Evolutionary conservation across 2,329 filamentous ascomycete species (phyloP), one percentile per base, ranked within the genome.

Genomic region (Diaporthe ilicicola): DNA sequence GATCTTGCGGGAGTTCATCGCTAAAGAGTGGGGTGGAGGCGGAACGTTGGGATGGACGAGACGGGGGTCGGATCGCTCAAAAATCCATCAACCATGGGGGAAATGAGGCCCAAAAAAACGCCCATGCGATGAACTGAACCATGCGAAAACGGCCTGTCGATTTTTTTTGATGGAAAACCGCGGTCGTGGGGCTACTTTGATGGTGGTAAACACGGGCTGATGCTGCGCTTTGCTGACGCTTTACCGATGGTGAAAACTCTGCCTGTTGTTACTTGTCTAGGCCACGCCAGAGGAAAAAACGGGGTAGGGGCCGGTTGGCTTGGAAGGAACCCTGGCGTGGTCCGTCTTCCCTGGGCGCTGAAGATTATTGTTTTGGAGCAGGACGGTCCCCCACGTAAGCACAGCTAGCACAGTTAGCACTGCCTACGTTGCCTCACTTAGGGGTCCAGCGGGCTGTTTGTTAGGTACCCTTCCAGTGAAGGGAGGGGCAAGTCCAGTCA

Each of bases 81-180:
- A 78, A 79, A 81, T 78, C 73, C 73, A 73, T 76, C 74, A 75
- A 79, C 80, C 82, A 81, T 81, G 81, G 81, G 84, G 86, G 85
- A 89, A 88, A 88, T n/a, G 85, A 79, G 85, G 88, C 85, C 85
- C 78, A 85, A 85, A 91, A 92, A 89, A 83, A 85, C 85, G 85
- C 86, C 90, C 83, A 88, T 82, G 81, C 84, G 85, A 89, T 90
- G 89, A 87, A 87, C 82, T 80, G 81, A 80, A 79, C 84, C 84
- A 86, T 90, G 84, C 81, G 82, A 85, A 82, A 84, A 82, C 79
- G 78, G 77, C 79, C 82, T 81, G 80, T 80, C 78, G 82, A 85
- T 81, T 87, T 86, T 86, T 85, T 79, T 77, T 79, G 89, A 89
- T 90, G 82, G 79, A 84, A 84, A 84, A 82, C 72, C 79, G 80